These are phyloP conservation scores for Parathielavia appendiculata DNA, from an alignment of 495 filamentous ascomycete genomes.

Conservation along the genomic window DNA sequence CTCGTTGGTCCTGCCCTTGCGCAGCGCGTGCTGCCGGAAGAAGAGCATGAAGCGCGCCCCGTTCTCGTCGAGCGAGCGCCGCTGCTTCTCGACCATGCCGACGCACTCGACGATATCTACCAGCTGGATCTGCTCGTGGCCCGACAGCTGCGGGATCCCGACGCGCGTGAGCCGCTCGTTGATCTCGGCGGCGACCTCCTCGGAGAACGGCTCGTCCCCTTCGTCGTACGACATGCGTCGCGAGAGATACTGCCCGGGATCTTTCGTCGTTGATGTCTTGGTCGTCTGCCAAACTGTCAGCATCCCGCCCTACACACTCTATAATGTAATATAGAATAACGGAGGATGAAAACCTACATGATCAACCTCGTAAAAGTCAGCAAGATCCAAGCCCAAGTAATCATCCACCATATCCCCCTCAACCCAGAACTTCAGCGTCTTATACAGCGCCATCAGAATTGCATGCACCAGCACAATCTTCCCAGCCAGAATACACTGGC, in stretches of 20 bases:
- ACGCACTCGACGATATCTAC: constrained; percentile 85
- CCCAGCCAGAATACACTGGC: constrained; percentile 80
- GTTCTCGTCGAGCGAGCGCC: constrained; percentile 88
- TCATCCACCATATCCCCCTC: constrained; percentile 80
- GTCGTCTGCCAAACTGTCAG: constrained; percentile 13
- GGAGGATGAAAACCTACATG: constrained; percentile 15
- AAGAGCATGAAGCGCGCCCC: constrained; percentile 86
- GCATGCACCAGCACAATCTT: constrained; percentile 68
- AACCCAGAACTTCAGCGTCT: constrained; percentile 73
- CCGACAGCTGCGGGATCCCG: constrained; percentile 75
- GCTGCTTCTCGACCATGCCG: constrained; percentile 80
- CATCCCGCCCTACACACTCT: too few relatives aligned
- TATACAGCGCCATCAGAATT: constrained; percentile 68
- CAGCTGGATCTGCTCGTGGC: constrained; percentile 83
- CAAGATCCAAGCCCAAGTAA: constrained; percentile 65
- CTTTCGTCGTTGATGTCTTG: constrained; percentile 20
- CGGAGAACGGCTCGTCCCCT: constrained; percentile 59
- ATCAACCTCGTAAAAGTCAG: constrained; percentile 59
- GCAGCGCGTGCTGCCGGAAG: constrained; percentile 77
- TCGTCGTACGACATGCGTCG: constrained; percentile 47
- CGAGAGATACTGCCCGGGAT: constrained; percentile 25
- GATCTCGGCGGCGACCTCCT: constrained; percentile 63
- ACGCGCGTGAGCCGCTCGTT: constrained; percentile 72
- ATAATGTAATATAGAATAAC: not conserved
- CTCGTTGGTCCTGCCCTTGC: constrained; percentile 58